A percentile compares a stretch with the other conserved stretches of the same genome.
Conservation (phyloP, 768 basidiomycete species). For the Candolleomyces aberdarensis region DNA sequence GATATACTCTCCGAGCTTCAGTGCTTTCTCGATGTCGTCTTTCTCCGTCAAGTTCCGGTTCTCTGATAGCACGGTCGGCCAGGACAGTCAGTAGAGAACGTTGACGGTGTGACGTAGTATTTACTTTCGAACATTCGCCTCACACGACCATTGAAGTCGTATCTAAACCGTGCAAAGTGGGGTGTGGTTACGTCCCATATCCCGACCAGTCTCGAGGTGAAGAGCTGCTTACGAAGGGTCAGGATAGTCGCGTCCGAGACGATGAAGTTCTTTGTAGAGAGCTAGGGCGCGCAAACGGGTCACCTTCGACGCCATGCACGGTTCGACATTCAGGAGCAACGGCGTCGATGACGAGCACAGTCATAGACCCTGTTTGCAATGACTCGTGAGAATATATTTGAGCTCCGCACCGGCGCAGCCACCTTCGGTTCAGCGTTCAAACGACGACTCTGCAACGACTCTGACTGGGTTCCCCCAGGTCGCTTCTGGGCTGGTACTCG, state of each 20-base stretch:
- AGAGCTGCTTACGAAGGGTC: conserved; percentile 64
- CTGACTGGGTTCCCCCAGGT: no score
- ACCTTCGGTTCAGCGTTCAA: no score
- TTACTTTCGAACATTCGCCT: conserved; percentile 72
- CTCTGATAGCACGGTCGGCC: conserved; percentile 38
- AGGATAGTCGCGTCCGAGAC: conserved; percentile 78
- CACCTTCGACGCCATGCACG: conserved; percentile 44
- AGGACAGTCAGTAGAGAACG: conserved; percentile 1
- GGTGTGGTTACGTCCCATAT: not conserved
- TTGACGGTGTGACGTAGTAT: conserved; percentile 16
- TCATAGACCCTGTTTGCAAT: no score
- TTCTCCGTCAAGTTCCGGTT: conserved; percentile 62
- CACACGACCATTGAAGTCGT: conserved; percentile 74
- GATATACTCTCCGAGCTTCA: conserved; percentile 78
- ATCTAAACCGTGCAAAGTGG: conserved; percentile 32
- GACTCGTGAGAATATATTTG: no score
- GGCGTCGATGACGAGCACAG: no score
- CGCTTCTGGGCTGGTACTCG: no score
- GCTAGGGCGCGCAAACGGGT: conserved; percentile 64
- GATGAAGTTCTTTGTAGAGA: conserved; percentile 79
- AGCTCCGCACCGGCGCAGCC: no score
- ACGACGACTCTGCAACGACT: no score
- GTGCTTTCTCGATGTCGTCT: conserved; percentile 72
- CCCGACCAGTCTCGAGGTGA: not conserved
- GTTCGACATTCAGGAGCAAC: no score